Percentiles rank a stretch among this genome's conserved stretches.
Evolutionary conservation across 1,284 basidiomycete species (phyloP).

Genomic region (Puccinia hordei): DNA sequence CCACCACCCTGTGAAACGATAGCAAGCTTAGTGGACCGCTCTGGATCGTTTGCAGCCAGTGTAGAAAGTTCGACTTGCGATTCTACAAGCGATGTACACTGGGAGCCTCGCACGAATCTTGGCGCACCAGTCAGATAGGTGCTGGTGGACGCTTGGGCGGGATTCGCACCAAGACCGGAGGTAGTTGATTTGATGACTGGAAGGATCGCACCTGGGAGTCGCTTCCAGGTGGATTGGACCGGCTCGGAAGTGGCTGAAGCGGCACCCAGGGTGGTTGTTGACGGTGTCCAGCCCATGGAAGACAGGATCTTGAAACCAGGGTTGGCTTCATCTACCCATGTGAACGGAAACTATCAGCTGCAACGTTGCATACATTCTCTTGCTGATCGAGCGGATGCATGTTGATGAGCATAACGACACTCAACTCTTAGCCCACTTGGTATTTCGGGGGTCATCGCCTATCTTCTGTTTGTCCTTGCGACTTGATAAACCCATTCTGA

Average conservation of each 20-base stretch:
- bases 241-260: not conserved
- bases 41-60: slow-evolving; percentile 9
- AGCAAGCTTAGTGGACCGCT: slow-evolving; percentile 22
- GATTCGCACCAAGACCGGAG: slow-evolving; percentile 46
- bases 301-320: slow-evolving; percentile 48
- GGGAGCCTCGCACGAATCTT: slow-evolving; percentile 12
- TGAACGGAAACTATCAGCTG: not conserved
- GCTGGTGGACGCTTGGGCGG: not conserved
- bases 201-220: slow-evolving; percentile 5
- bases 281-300: slow-evolving; percentile 45
- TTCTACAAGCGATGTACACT: not conserved
- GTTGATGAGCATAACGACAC: not conserved
- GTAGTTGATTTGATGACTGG: slow-evolving; percentile 37
- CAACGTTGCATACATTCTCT: not conserved
- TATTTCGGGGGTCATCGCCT: slow-evolving; percentile 49
- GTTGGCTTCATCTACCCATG: slow-evolving; percentile 33
- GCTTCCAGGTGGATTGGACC: slow-evolving; percentile 29
- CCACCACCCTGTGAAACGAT: slow-evolving; percentile 40
- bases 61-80: not conserved
- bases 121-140: slow-evolving; percentile 36
- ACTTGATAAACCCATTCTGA: slow-evolving; percentile 32
- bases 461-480: slow-evolving; percentile 45
- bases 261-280: slow-evolving; percentile 11
- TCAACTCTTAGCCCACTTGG: slow-evolving; percentile 48
- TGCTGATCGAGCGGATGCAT: not conserved